Base-by-base conservation (phyloP, 805 yeast genomes). In the Brettanomyces sp. region DNA sequence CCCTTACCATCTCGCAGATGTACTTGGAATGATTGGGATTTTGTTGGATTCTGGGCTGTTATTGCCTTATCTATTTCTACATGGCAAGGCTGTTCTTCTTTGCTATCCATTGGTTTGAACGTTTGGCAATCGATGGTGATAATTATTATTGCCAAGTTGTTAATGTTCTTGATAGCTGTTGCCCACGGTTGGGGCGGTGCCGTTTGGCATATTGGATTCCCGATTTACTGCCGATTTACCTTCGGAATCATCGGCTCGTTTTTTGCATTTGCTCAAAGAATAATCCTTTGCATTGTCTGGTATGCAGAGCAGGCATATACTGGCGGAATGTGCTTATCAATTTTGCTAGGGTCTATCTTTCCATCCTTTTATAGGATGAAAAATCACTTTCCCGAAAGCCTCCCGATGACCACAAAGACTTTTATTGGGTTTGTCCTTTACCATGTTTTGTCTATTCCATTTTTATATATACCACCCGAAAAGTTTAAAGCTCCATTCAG, bases 191-290 rank as follows among this genome's bases (percentile, higher is more conserved):
- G 60, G 45, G 74, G 73, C 1, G 80, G 79, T 32, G 53, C 58
- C 9, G 68, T 72, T 39, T 73, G 68, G 63, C 77, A 73, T 53
- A 64, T 74, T 44, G 77, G 78, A 0, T 74, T 63, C 51, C 66
- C 78, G 3, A 63, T 74, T 11, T 65, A 62, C 44, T 62, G 65
- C 23, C 57, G 79, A 43, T 63, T 65, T 43, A 56, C 69, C 1
- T 74, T 70, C 56, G 79, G 79, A 3, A 61, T 72, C 40, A 56
- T 62, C 42, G 76, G 78, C 1, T 64, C 74, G 2, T 59, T 54
- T 43, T 45, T 72, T 33, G 73, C 72, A 11, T 58, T 74, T 35
- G 48, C 65, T 5, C 64, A 68, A 43, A 62, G 79, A 56, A 60
- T 66, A 43, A 63, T 71, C 30, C 56, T 73, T 25, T 65, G 71